Evolutionary conservation across 768 basidiomycete genomes (phyloP).

Genomic region (Russula sp.): DNA sequence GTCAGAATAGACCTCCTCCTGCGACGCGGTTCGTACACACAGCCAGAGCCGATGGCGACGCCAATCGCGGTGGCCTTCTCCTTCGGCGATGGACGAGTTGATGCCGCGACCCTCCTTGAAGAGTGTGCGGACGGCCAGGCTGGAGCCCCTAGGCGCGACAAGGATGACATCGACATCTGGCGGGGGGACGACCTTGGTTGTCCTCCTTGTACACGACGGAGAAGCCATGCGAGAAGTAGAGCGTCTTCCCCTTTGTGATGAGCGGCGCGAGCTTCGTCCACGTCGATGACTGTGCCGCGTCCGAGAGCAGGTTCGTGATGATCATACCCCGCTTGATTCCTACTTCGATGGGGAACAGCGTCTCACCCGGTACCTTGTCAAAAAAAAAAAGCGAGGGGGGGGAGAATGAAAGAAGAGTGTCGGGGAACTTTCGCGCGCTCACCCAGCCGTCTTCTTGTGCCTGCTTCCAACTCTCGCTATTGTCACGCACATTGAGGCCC

Average conservation of each 20-base stretch:
- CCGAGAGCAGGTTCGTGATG: conserved; percentile 99
- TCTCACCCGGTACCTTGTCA: conserved; percentile 86
- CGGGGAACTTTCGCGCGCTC: conserved; percentile 23
- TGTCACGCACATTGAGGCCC: conserved; percentile 97
- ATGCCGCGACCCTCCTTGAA: conserved; percentile 99
- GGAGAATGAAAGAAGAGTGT: background rate
- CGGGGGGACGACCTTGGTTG: conserved; percentile 88
- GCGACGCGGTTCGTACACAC: conserved; percentile 98
- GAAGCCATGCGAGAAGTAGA: conserved; percentile 99
- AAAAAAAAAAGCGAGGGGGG: conserved; percentile 3
- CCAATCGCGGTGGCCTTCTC: conserved; percentile 95
- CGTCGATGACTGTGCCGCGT: conserved; percentile 95
- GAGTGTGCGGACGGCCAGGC: conserved; percentile 96
- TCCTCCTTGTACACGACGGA: conserved; percentile 97
- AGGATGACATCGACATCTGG: conserved; percentile 96
- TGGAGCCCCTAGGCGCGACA: conserved; percentile 98
- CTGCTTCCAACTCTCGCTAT: conserved; percentile 96
- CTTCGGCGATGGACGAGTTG: conserved; percentile 86
- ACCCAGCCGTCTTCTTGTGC: conserved; percentile 96
- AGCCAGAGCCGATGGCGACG: conserved; percentile 92
- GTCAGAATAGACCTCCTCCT: conserved; percentile 99
- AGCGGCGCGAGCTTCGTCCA: conserved; percentile 87
- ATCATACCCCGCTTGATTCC: conserved; percentile 94
- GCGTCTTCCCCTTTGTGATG: conserved; percentile 99
- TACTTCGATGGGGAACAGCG: conserved; percentile 96